Percentiles rank a stretch among this genome's conserved stretches.
Conservation (phyloP, 2,329 filamentous ascomycete species). For the Ceratocystis cubensis region DNA sequence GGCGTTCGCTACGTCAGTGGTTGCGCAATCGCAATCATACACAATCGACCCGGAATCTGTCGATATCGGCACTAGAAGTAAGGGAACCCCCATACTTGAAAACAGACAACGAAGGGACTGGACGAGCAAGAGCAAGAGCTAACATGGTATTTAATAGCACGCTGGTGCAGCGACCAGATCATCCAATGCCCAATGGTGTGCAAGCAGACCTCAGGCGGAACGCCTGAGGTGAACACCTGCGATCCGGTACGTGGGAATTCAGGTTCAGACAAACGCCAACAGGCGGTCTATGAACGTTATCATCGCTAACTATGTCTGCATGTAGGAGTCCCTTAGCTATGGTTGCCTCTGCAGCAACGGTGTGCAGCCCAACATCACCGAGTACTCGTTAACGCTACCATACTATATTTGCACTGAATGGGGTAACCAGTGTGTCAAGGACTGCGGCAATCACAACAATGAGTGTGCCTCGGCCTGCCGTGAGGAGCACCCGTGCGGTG, state of each 20-base stretch:
- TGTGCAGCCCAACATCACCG: constrained; percentile 55
- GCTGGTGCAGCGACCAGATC: constrained; percentile 54
- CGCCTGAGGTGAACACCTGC: constrained; percentile 51
- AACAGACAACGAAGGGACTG: too few relatives aligned
- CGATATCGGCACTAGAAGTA: constrained; percentile 39
- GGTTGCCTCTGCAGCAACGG: constrained; percentile 59
- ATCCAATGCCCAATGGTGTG: constrained; percentile 61
- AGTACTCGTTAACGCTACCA: constrained; percentile 67
- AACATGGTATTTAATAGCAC: constrained; percentile 30
- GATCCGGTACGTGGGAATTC: constrained; percentile 41
- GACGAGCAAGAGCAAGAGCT: neutral
- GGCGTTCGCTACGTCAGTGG: constrained; percentile 40
- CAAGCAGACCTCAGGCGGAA: constrained; percentile 42
- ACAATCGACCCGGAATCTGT: constrained; percentile 51
- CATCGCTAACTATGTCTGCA: neutral
- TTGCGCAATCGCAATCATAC: constrained; percentile 43
- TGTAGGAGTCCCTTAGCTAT: constrained; percentile 49
- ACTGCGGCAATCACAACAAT: constrained; percentile 42
- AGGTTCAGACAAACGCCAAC: too few relatives aligned
- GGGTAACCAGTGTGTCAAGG: constrained; percentile 53
- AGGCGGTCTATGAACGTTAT: too few relatives aligned
- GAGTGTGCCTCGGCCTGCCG: constrained; percentile 50
- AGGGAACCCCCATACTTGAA: constrained; percentile 24
- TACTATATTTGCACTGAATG: constrained; percentile 64
- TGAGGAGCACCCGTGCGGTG: constrained; percentile 59